Evolutionary conservation across 345 rosid species (phyloP).

Genomic region (Camelina laxa): DNA sequence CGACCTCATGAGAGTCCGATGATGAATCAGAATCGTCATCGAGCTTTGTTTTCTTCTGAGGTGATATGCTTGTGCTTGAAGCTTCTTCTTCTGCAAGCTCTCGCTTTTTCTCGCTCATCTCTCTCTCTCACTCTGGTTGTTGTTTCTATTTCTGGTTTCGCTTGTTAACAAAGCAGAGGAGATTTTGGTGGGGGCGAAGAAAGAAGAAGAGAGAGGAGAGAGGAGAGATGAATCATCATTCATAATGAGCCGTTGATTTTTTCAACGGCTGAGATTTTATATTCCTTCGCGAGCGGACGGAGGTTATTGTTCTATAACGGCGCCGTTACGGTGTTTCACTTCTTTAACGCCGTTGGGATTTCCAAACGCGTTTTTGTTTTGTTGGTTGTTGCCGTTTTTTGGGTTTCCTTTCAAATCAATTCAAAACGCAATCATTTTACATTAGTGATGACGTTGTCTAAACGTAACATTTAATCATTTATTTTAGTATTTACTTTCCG

Average conservation of each 20-base stretch:
- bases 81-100: slow-evolving; percentile 48
- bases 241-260: slow-evolving; percentile 49
- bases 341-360: slow-evolving; percentile 32
- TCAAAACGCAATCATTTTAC: slow-evolving; percentile 30
- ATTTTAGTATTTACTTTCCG: neutral
- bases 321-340: slow-evolving; percentile 39
- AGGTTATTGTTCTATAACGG: slow-evolving; percentile 34
- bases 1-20: slow-evolving; percentile 15
- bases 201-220: neutral
- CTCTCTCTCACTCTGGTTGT: slow-evolving; percentile 19
- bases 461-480: slow-evolving; percentile 30
- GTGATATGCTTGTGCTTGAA: slow-evolving; percentile 42
- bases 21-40: slow-evolving; percentile 5
- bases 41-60: slow-evolving; percentile 48
- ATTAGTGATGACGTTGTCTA: slow-evolving; percentile 17
- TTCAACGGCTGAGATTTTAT: slow-evolving; percentile 50
- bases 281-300: slow-evolving; percentile 33
- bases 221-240: neutral
- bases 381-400: neutral
- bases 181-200: slow-evolving; percentile 20
- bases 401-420: slow-evolving; percentile 29
- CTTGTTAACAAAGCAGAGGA: slow-evolving; percentile 33
- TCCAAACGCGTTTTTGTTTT: slow-evolving; percentile 34
- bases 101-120: slow-evolving; percentile 51
- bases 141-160: slow-evolving; percentile 41